These are phyloP conservation scores for Vishniacozyma victoriae DNA, from an alignment of 768 basidiomycete species.

Conservation along the genomic window DNA sequence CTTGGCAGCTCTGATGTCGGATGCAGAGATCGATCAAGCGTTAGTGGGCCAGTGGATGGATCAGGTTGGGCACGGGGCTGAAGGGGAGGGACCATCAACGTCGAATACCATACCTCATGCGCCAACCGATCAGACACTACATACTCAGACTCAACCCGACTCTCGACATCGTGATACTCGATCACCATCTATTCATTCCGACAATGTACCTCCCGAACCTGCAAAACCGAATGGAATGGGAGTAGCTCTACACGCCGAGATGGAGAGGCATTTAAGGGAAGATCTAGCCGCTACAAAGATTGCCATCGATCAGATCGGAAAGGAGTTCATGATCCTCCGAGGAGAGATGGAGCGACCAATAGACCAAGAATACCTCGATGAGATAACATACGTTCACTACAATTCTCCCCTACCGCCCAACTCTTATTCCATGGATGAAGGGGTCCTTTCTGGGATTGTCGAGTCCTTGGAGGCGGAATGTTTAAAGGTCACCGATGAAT, in stretches of 20 bases:
- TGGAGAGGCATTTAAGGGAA: slow-evolving; percentile 29
- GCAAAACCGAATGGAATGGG: slow-evolving; percentile 14
- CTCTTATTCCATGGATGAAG: slow-evolving; percentile 1
- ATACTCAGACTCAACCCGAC: background rate
- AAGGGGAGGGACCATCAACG: background rate
- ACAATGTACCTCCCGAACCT: background rate
- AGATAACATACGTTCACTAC: too few species aligned
- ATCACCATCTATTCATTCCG: too few species aligned
- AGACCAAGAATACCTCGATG: background rate
- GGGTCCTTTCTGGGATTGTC: slow-evolving; percentile 2
- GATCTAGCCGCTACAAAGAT: slow-evolving; percentile 30
- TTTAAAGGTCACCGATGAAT: background rate
- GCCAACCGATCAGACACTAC: background rate
- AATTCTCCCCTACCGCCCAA: too few species aligned
- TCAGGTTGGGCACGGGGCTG: background rate
- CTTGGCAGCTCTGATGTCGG: slow-evolving; percentile 32
- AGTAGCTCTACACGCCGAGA: slow-evolving; percentile 31
- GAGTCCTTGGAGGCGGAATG: slow-evolving; percentile 1
- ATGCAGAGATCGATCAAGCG: slow-evolving; percentile 17
- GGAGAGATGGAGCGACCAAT: background rate
- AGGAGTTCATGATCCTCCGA: background rate
- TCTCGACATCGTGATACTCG: too few species aligned
- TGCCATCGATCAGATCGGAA: slow-evolving; percentile 19
- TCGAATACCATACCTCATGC: background rate
- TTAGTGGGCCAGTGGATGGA: slow-evolving; percentile 25